A percentile compares a stretch with the other conserved stretches of the same genome.
Conservation (phyloP, 164 flowering plant genomes). For the Stephania japonica region DNA sequence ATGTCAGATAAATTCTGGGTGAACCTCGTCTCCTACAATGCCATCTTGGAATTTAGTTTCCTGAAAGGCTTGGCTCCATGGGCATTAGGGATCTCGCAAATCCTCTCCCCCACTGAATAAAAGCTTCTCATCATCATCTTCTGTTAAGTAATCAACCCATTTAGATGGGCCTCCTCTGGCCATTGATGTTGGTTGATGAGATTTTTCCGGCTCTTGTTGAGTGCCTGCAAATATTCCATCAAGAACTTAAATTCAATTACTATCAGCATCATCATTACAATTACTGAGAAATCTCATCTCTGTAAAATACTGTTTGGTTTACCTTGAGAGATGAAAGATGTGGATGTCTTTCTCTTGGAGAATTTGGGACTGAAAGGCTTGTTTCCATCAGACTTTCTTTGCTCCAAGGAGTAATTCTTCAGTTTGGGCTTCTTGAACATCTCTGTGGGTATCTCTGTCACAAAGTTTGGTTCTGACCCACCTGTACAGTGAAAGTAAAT, state of each 20-base stretch:
- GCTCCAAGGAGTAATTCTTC: slow-evolving; percentile 14
- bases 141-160: slow-evolving; percentile 44
- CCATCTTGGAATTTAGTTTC: slow-evolving; percentile 17
- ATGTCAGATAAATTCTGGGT: slow-evolving; percentile 40
- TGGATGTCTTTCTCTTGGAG: slow-evolving; percentile 22
- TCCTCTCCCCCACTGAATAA: slow-evolving; percentile 5
- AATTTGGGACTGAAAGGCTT: slow-evolving; percentile 29
- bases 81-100: slow-evolving; percentile 6
- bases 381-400: slow-evolving; percentile 8
- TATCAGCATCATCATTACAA: not conserved
- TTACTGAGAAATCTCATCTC: not conserved
- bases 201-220: slow-evolving; percentile 13
- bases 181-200: slow-evolving; percentile 2
- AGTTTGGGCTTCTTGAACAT: slow-evolving; percentile 41
- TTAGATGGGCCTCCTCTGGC: slow-evolving; percentile 25
- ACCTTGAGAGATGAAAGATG: slow-evolving; percentile 16
- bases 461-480: slow-evolving; percentile 32
- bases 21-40: slow-evolving; percentile 48
- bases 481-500: slow-evolving; percentile 10
- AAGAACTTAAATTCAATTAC: not conserved
- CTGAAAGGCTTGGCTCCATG: slow-evolving; percentile 4
- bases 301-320: not conserved
- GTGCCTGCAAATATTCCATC: slow-evolving; percentile 16
- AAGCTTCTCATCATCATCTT: slow-evolving; percentile 23
- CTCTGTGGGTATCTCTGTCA: slow-evolving; percentile 55